A percentile compares a stretch with the other conserved stretches of the same genome.
Conservation (phyloP, 2,329 filamentous ascomycete species). For the Beauveria caledonica region DNA sequence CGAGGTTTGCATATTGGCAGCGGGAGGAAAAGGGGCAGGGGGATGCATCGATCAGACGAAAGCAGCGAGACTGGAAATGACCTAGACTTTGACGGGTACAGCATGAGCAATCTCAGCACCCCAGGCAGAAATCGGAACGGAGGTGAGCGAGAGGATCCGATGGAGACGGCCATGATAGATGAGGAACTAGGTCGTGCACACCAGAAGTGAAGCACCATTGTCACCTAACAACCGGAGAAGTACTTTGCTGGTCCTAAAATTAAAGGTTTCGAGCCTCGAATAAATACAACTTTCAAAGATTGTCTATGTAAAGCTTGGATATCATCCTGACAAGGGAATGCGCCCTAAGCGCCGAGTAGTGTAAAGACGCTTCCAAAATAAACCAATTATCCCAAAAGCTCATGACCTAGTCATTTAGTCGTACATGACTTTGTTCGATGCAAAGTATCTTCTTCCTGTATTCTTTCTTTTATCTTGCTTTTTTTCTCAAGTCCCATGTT, state of each 20-base stretch:
- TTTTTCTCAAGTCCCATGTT: neutral
- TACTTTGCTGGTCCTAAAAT: neutral
- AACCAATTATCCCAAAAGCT: neutral
- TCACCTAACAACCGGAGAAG: neutral
- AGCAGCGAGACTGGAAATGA: slow-evolving; percentile 12
- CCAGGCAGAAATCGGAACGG: neutral
- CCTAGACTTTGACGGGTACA: slow-evolving; percentile 9
- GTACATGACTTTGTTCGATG: neutral
- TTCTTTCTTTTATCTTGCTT: neutral
- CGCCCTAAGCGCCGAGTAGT: neutral
- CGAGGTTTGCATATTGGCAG: slow-evolving; percentile 24
- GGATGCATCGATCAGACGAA: slow-evolving; percentile 20
- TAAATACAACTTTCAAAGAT: neutral
- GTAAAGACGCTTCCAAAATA: neutral
- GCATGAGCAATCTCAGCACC: slow-evolving; percentile 9
- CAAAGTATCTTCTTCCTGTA: neutral
- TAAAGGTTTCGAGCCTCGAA: neutral
- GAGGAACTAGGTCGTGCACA: neutral
- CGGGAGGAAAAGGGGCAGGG: slow-evolving; percentile 18
- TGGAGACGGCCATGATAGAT: slow-evolving; percentile 7
- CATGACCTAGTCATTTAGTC: slow-evolving; percentile 6
- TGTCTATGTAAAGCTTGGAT: neutral
- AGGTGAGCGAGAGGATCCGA: slow-evolving; percentile 5
- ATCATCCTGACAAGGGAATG: neutral
- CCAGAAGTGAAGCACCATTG: neutral